Evolutionary conservation across 1,284 basidiomycete species (phyloP).

Genomic region (Ceratobasidium sp.): DNA sequence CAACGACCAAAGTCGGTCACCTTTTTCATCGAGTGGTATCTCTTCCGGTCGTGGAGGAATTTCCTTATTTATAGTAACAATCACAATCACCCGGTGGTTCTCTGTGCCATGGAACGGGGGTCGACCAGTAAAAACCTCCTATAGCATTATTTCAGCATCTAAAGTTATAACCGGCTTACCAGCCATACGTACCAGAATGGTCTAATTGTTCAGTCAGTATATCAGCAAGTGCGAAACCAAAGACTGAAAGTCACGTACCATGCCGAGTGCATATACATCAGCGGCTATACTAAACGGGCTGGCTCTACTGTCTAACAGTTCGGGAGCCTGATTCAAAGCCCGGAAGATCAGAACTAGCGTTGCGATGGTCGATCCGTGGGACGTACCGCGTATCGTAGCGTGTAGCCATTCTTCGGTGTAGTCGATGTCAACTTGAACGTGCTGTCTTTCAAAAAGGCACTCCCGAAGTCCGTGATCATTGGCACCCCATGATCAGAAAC

Average conservation of each 20-base stretch:
- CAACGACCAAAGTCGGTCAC: neutral
- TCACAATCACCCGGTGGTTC: no score
- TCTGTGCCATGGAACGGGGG: no score
- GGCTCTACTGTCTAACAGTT: neutral
- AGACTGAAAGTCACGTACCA: neutral
- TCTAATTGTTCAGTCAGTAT: no score
- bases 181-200: no score
- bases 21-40: neutral
- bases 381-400: neutral
- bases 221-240: no score
- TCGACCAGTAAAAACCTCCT: no score
- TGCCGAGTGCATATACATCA: constrained; percentile 20
- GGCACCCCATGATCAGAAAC: neutral
- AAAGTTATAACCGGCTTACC: no score
- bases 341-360: no score
- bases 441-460: neutral
- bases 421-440: neutral
- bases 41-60: neutral
- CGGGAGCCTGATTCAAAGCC: neutral
- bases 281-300: neutral
- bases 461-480: neutral
- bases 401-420: neutral
- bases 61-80: no score
- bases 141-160: no score
- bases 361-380: no score